phyloP scores from a whole-genome alignment of 2,329 filamentous ascomycete genomes.

The Penicillium sp. region DNA sequence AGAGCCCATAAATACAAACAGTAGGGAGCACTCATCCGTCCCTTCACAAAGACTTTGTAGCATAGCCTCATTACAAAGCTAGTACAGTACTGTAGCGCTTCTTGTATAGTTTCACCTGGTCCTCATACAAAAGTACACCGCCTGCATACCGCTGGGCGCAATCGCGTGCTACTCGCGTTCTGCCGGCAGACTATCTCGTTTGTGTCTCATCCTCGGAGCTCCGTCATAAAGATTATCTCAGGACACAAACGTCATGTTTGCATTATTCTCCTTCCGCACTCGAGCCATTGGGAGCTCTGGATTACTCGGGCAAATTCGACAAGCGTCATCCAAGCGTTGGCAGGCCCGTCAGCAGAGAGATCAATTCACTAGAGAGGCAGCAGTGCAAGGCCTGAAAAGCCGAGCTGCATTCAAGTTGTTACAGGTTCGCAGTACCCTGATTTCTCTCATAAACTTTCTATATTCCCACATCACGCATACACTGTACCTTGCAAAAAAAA shows the following conservation, averaged over 20 bases:
- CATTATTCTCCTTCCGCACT: background rate
- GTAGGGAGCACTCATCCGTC: too few relatives aligned
- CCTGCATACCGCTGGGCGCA: background rate
- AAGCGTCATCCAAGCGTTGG: slow-evolving; percentile 73
- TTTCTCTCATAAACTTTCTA: background rate
- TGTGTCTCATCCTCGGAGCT: background rate
- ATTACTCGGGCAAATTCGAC: slow-evolving; percentile 18
- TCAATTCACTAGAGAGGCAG: slow-evolving; percentile 71
- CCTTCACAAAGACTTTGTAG: too few relatives aligned
- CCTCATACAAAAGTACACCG: background rate
- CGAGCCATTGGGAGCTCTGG: background rate
- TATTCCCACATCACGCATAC: background rate
- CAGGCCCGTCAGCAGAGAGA: slow-evolving; percentile 76
- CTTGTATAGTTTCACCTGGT: too few relatives aligned
- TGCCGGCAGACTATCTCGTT: slow-evolving; percentile 13
- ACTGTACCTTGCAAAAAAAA: background rate
- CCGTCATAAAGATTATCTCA: background rate
- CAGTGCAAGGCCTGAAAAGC: slow-evolving; percentile 78
- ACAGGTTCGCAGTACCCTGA: slow-evolving; percentile 57
- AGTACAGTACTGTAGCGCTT: too few relatives aligned
- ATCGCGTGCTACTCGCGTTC: background rate
- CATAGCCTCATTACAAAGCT: too few relatives aligned
- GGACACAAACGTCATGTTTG: slow-evolving; percentile 15
- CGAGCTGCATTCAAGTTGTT: slow-evolving; percentile 92
- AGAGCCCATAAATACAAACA: too few relatives aligned